Percentiles rank a stretch among this genome's conserved stretches.
phyloP scores from a whole-genome alignment of 495 filamentous ascomycete genomes.

The Aspergillus hancockii region DNA sequence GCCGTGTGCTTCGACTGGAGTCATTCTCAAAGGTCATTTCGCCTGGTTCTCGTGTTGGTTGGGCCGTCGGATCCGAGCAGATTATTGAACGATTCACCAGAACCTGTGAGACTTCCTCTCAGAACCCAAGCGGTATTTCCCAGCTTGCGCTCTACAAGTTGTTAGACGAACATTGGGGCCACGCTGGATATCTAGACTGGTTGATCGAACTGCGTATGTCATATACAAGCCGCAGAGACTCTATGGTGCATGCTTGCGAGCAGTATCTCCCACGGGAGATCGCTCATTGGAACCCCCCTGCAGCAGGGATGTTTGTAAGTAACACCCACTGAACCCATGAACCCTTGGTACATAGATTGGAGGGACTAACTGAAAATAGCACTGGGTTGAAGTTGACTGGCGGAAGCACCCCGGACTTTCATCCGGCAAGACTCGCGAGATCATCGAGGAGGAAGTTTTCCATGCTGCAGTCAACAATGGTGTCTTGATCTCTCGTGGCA shows the following conservation, averaged over 20 bases:
- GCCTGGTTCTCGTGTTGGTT: constrained; percentile 61
- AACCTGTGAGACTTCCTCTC: constrained; percentile 75
- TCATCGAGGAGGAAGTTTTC: constrained; percentile 87
- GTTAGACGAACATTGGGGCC: constrained; percentile 92
- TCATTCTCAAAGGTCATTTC: constrained; percentile 70
- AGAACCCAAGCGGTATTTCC: constrained; percentile 80
- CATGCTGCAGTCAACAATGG: constrained; percentile 65
- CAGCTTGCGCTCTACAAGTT: constrained; percentile 86
- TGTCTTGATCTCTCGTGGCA: constrained; percentile 77
- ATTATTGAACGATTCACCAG: constrained; percentile 76
- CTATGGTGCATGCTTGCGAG: constrained; percentile 82
- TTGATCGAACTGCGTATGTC: constrained; percentile 78
- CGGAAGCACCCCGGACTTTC: constrained; percentile 65
- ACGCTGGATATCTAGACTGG: constrained; percentile 89
- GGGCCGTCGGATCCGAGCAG: constrained; percentile 75
- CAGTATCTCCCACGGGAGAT: constrained; percentile 72
- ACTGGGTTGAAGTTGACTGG: constrained; percentile 83
- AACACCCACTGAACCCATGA: background rate
- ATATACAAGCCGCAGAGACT: constrained; percentile 78
- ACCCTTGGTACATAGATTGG: background rate
- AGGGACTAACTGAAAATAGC: constrained; percentile 41
- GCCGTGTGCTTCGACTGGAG: constrained; percentile 68
- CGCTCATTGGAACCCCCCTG: constrained; percentile 78
- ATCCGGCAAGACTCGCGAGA: constrained; percentile 56
- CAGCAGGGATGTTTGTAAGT: constrained; percentile 97